Percentiles rank a stretch among this genome's conserved stretches.
These are phyloP conservation scores for Metschnikowia chrysomelidarum DNA, from an alignment of 805 yeast species.

Conservation along the genomic window DNA sequence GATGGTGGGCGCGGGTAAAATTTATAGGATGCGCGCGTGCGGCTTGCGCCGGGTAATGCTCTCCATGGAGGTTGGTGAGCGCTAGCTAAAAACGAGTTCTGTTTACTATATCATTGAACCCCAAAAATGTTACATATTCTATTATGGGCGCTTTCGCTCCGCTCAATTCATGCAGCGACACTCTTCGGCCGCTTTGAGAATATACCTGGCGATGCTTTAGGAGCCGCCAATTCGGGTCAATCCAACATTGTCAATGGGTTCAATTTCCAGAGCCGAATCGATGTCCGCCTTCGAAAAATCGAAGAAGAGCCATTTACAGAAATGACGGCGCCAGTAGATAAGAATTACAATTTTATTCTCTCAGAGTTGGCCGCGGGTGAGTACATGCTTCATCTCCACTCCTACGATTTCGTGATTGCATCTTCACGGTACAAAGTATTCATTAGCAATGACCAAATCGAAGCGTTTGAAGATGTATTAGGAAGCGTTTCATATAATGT, in stretches of 20 bases:
- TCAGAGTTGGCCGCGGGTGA: conserved; percentile 27
- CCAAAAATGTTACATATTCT: conserved; percentile 1
- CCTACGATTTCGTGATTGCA: conserved; percentile 35
- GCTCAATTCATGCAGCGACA: conserved; percentile 7
- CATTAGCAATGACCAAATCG: conserved; percentile 22
- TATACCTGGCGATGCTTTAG: conserved; percentile 26
- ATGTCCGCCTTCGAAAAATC: conserved; percentile 21
- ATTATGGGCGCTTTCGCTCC: not conserved
- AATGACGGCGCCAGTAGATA: conserved; percentile 19
- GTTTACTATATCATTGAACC: no score
- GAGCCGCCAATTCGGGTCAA: conserved; percentile 8
- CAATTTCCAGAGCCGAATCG: conserved; percentile 33
- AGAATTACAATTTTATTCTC: conserved; percentile 27
- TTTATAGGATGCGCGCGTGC: conserved; percentile 13
- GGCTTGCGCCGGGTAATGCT: conserved; percentile 26
- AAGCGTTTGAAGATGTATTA: conserved; percentile 25
- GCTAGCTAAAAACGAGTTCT: no score
- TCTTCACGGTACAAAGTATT: conserved; percentile 26
- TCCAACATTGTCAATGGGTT: conserved; percentile 31
- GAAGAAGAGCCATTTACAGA: not conserved
- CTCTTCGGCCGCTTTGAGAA: conserved; percentile 26
- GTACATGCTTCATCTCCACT: conserved; percentile 32
- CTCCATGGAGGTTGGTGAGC: not conserved
- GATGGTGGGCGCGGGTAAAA: conserved; percentile 2
- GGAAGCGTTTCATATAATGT: conserved; percentile 17